Percentiles rank a stretch among this genome's conserved stretches.
Evolutionary conservation across 1,284 basidiomycete species (phyloP).

Genomic region (Fomitopsis palustris): DNA sequence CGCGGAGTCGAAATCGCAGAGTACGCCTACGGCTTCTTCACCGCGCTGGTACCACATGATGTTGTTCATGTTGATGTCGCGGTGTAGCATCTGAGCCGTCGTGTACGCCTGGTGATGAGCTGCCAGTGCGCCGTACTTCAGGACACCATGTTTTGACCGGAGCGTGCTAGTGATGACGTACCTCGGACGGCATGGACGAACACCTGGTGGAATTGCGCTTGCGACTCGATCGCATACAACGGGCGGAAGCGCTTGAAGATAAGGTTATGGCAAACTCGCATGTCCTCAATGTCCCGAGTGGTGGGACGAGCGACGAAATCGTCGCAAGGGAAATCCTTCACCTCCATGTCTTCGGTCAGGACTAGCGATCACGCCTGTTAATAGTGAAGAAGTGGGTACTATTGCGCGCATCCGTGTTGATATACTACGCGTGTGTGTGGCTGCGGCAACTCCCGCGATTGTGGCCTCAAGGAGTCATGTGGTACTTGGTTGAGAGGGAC

Average conservation of each 20-base stretch:
- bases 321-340: background rate
- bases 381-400: too few species aligned
- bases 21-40: conserved; percentile 15
- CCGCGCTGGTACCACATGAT: too few species aligned
- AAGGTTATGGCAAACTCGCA: background rate
- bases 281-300: background rate
- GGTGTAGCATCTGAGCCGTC: conserved; percentile 14
- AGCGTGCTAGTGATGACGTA: background rate
- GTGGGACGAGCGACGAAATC: background rate
- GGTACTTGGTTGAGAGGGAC: too few species aligned
- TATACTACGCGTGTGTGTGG: too few species aligned
- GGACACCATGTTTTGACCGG: background rate
- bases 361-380: too few species aligned
- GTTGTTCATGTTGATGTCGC: conserved; percentile 26
- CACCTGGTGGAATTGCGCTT: background rate
- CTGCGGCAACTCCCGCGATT: too few species aligned
- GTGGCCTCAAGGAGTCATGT: too few species aligned
- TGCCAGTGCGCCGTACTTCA: background rate
- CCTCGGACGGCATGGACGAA: background rate
- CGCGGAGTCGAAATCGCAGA: conserved; percentile 25
- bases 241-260: background rate
- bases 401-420: too few species aligned
- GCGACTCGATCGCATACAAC: background rate
- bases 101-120: conserved; percentile 10
- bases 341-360: background rate